Evolutionary conservation across 129 eudicot species (phyloP), one percentile per base, ranked within the genome.

Genomic region (Glebionis coronaria): DNA sequence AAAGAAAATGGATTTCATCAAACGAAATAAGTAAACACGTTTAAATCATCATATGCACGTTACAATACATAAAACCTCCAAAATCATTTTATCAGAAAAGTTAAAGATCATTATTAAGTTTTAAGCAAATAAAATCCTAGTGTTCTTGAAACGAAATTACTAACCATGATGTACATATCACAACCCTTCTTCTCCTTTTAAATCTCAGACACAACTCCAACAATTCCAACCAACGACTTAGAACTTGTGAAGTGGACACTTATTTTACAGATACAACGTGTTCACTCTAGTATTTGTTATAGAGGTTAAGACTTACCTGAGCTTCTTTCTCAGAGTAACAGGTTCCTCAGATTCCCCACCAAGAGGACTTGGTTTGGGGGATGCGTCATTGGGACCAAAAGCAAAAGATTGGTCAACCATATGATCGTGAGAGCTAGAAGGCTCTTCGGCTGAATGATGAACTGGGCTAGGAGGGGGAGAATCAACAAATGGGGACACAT

Each of bases 151-250:
- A 27, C 50, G 19, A 68, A 15, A 57, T 38, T 61, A 80, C 98
- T 88, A 29, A 92, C 98, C 95, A 92, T 82, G 47, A 92, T 86
- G 78, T 92, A 92, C 44, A 86, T 88, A 63, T 92, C 98, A 55
- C 96, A 84, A 68, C 98, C 96, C 98, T 92, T 92, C 67, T 88
- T 92, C 83, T 92, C 98, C 75, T 72, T 86, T 80, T 92, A 95
- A 63, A 92, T 92, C 74, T 92, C 96, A 19, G 98, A 82, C 13
- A 88, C 63, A 44, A 84, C 98, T 50, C 98, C 98, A 74, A 90
- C 57, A 61, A 92, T 79, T 77, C 98, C 98, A 82, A 92, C 96
- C 81, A 88, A 72, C 56, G 98, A 92, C 82, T 92, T 92, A 72
- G 98, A 92, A 74, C 98, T 92, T n/a, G n/a, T n/a, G n/a, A n/a